Percentiles rank a stretch among this genome's conserved stretches.
These are phyloP conservation scores for Aspergillus persii DNA, from an alignment of 2,329 filamentous ascomycete genomes.

Conservation along the genomic window DNA sequence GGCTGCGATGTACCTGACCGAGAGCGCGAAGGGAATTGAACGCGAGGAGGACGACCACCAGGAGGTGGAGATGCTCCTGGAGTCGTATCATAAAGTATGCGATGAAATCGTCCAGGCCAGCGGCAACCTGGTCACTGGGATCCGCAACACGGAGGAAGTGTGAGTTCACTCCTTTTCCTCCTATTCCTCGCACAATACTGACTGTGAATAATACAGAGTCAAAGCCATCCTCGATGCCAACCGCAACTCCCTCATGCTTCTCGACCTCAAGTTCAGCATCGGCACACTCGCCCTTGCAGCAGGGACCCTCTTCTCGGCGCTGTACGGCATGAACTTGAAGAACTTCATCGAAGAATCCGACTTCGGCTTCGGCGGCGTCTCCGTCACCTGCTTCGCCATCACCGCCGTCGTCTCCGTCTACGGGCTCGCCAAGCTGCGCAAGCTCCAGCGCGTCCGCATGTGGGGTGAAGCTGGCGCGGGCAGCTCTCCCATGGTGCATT, in stretches of 20 bases:
- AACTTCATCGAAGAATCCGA: slow-evolving; percentile 96
- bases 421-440: slow-evolving; percentile 77
- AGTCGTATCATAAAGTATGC: slow-evolving; percentile 96
- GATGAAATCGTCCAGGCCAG: slow-evolving; percentile 97
- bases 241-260: slow-evolving; percentile 94
- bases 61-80: slow-evolving; percentile 93
- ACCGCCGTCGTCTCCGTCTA: slow-evolving; percentile 78
- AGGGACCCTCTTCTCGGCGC: slow-evolving; percentile 91
- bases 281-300: slow-evolving; percentile 91
- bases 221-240: slow-evolving; percentile 97
- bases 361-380: slow-evolving; percentile 78
- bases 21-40: slow-evolving; percentile 72
- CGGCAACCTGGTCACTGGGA: slow-evolving; percentile 87
- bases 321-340: slow-evolving; percentile 99
- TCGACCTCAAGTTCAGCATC: slow-evolving; percentile 95
- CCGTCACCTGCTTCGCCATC: slow-evolving; percentile 66
- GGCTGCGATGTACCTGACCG: slow-evolving; percentile 90
- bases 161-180: slow-evolving; percentile 47
- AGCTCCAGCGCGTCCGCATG: slow-evolving; percentile 87
- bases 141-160: slow-evolving; percentile 98
- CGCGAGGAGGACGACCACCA: slow-evolving; percentile 84
- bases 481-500: slow-evolving; percentile 26
- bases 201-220: slow-evolving; percentile 55
- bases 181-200: not conserved
- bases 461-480: slow-evolving; percentile 58